These are phyloP conservation scores for Oxyria digyna DNA, from an alignment of 148 eudicot genomes.

Conservation along the genomic window DNA sequence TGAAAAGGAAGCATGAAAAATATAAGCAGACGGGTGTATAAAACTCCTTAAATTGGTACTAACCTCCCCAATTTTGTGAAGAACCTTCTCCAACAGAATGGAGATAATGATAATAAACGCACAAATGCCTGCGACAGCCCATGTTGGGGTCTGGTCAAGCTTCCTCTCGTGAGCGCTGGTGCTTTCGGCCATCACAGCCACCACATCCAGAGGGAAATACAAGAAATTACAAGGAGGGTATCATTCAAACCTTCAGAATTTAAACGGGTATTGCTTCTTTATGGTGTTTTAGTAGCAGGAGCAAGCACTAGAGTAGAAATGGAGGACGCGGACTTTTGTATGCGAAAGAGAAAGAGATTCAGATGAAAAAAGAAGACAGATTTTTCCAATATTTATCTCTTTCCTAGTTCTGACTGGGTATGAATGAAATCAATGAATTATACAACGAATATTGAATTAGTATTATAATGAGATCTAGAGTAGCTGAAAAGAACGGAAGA, in stretches of 20 bases:
- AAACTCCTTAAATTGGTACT: no score
- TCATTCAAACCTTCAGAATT: no score
- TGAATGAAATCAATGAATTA: not conserved
- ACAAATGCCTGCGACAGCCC: slow-evolving; percentile 75
- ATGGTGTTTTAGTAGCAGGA: not conserved
- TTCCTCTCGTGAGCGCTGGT: slow-evolving; percentile 22
- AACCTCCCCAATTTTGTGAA: no score
- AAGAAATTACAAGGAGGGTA: not conserved
- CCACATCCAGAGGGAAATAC: not conserved
- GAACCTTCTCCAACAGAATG: no score
- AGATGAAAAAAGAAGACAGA: no score
- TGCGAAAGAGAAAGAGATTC: not conserved
- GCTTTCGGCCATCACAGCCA: slow-evolving; percentile 5
- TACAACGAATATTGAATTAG: not conserved
- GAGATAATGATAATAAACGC: slow-evolving; percentile 46
- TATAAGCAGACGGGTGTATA: no score
- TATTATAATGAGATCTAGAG: no score
- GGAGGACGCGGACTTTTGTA: not conserved
- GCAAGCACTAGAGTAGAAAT: not conserved
- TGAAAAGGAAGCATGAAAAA: not conserved
- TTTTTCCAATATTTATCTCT: no score
- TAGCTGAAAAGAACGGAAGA: not conserved
- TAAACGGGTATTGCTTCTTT: not conserved
- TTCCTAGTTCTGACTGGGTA: no score
- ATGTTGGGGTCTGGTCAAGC: slow-evolving; percentile 72